Evolutionary conservation across 257 asterid genomes (phyloP).

Genomic region (Scutellaria minor): DNA sequence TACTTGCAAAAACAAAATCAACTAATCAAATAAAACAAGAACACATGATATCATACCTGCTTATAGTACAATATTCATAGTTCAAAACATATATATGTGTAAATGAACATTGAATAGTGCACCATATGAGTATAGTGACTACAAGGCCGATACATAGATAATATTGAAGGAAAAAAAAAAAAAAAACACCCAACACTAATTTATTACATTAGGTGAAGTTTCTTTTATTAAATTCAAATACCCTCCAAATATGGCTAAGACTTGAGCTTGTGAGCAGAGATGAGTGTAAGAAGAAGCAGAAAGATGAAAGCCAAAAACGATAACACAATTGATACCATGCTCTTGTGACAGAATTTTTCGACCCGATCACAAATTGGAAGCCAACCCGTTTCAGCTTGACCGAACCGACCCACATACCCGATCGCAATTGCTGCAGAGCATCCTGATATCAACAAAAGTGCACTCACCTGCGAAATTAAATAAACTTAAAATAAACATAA

Average conservation of each 20-base stretch:
- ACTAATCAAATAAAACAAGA: too few relatives aligned
- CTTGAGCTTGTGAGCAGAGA: constrained; percentile 51
- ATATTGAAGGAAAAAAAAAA: background rate
- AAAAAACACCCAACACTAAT: background rate
- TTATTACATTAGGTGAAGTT: constrained; percentile 5
- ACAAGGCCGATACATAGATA: background rate
- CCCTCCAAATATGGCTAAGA: constrained; percentile 1
- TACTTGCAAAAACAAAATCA: background rate
- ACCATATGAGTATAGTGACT: background rate
- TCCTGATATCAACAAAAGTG: constrained; percentile 46
- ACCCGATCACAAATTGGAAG: constrained; percentile 42
- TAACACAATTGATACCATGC: constrained; percentile 26
- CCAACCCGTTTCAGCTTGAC: constrained; percentile 48
- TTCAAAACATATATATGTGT: background rate
- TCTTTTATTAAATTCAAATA: background rate
- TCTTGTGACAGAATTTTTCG: constrained; percentile 43
- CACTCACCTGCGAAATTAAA: constrained; percentile 40
- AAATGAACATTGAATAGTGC: background rate
- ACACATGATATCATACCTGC: background rate
- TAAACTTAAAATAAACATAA: too few relatives aligned
- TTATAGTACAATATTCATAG: too few relatives aligned
- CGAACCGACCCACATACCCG: constrained; percentile 48
- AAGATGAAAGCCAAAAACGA: constrained; percentile 46
- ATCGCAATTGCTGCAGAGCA: constrained; percentile 48
- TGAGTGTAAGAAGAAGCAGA: constrained; percentile 39